Percentiles rank a stretch among this genome's conserved stretches.
Evolutionary conservation across 805 yeast genomes (phyloP).

Genomic region (Starmerella sp.): DNA sequence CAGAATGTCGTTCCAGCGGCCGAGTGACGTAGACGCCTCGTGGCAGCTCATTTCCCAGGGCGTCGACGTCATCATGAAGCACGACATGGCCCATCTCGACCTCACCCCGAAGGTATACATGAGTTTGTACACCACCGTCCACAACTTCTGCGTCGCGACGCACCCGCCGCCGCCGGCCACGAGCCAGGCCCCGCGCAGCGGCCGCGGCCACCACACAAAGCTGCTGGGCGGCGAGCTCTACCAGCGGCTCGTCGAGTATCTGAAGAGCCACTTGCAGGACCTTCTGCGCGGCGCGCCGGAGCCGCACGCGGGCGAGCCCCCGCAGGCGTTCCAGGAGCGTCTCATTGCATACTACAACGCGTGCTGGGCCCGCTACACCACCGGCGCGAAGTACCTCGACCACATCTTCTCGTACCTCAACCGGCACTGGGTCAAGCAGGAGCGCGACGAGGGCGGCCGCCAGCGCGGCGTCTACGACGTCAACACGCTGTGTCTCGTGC

Average conservation of each 20-base stretch:
- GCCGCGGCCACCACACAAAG: slow-evolving; percentile 27
- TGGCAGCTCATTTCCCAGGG: slow-evolving; percentile 35
- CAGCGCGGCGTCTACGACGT: slow-evolving; percentile 83
- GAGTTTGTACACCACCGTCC: slow-evolving; percentile 84
- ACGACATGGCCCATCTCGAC: slow-evolving; percentile 29
- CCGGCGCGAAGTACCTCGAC: slow-evolving; percentile 84
- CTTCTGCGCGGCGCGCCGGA: slow-evolving; percentile 22
- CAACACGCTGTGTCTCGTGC: slow-evolving; percentile 70
- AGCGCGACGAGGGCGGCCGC: slow-evolving; percentile 68
- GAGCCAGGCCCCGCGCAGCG: slow-evolving; percentile 2
- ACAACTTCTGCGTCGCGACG: slow-evolving; percentile 67
- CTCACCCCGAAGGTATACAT: slow-evolving; percentile 50
- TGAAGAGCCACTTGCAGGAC: slow-evolving; percentile 39
- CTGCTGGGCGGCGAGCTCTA: slow-evolving; percentile 88
- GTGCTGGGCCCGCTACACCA: slow-evolving; percentile 78
- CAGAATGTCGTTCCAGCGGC: slow-evolving; percentile 10
- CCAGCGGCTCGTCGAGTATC: slow-evolving; percentile 53
- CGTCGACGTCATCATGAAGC: slow-evolving; percentile 31
- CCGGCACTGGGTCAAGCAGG: slow-evolving; percentile 95
- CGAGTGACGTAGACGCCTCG: slow-evolving; percentile 26
- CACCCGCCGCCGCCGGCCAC: slow-evolving; percentile 16
- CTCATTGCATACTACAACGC: slow-evolving; percentile 74
- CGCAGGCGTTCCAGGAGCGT: slow-evolving; percentile 40
- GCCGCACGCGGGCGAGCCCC: slow-evolving; percentile 5
- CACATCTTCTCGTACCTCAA: slow-evolving; percentile 93